Evolutionary conservation across 345 rosid species (phyloP), one percentile per base, ranked within the genome.

Genomic region (Geranium brycei): DNA sequence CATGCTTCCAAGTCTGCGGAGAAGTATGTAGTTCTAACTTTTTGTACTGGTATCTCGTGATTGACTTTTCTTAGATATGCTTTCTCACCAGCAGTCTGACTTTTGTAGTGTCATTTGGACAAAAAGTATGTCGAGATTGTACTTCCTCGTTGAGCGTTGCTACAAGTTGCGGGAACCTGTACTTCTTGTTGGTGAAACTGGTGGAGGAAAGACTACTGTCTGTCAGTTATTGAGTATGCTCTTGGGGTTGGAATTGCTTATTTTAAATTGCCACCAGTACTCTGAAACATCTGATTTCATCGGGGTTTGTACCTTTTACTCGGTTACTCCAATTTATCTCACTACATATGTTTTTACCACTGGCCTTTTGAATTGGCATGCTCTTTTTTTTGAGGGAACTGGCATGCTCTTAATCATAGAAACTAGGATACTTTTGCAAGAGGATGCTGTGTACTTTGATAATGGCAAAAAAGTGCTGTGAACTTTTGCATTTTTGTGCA

Each of bases 111-210:
- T 92, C 68, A 78, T 81, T 51, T 80, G 88, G 88, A 92, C 98
- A 38, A 76, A 58, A 73, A 87, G 91, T 79, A 86, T 89, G 97
- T 69, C 74, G 85, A 89, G 98, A 74, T 74, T 92, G 79, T 85
- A 66, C 76, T 87, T 80, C 71, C 97, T 92, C 62, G 83, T 92
- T 19, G 76, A 67, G 68, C 88, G 85, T 64, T 92, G 91, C 69
- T 86, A 83, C 73, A 79, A 86, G 81, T 72, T 89, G 66, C 88
- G 76, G 60, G 98, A 92, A 73, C 98, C 98, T 31, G 90, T 92
- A 63, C 98, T 92, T 51, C 98, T 92, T 75, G 98, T 89, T 75
- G 98, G 98, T 62, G 97, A 92, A 73, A 89, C 98, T 69, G 97
- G 98, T 59, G 96, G 98, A 67, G 98, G 98, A 57, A 92, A 89